Evolutionary conservation across 768 basidiomycete genomes (phyloP).

Genomic region (Rhodocollybia butyracea): DNA sequence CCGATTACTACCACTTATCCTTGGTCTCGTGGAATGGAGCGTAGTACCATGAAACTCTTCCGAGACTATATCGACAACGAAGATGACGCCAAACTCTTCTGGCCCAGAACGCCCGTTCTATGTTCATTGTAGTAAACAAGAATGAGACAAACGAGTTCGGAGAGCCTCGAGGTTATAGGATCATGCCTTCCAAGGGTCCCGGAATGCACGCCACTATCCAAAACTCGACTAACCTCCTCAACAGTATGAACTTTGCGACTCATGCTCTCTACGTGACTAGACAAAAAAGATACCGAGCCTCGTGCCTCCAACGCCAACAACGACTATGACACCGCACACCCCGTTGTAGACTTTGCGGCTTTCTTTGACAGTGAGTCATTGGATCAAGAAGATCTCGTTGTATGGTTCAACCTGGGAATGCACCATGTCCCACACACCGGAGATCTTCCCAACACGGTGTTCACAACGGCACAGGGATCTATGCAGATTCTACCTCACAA

Average conservation of each 20-base stretch:
- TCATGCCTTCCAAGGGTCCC: conserved; percentile 44
- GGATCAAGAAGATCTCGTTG: conserved; percentile 45
- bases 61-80: conserved; percentile 40
- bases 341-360: conserved; percentile 44
- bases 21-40: conserved; percentile 39
- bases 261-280: conserved; percentile 46
- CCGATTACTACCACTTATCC: conserved; percentile 38
- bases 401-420: conserved; percentile 39
- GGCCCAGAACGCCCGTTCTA: conserved; percentile 44
- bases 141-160: conserved; percentile 41
- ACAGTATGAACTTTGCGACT: conserved; percentile 52
- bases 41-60: conserved; percentile 26
- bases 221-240: conserved; percentile 31
- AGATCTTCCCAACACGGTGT: conserved; percentile 19
- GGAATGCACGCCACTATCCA: conserved; percentile 30
- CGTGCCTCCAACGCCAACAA: conserved; percentile 44
- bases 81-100: conserved; percentile 40
- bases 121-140: conserved; percentile 44
- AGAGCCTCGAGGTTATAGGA: conserved; percentile 42
- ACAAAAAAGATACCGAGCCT: conserved; percentile 50
- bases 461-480: conserved; percentile 18
- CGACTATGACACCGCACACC: conserved; percentile 45
- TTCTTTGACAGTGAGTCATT: conserved; percentile 52
- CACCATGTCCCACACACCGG: conserved; percentile 21
- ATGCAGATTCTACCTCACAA: conserved; percentile 20